Evolutionary conservation across 768 basidiomycete genomes (phyloP).

Genomic region (Boletellus ananas): DNA sequence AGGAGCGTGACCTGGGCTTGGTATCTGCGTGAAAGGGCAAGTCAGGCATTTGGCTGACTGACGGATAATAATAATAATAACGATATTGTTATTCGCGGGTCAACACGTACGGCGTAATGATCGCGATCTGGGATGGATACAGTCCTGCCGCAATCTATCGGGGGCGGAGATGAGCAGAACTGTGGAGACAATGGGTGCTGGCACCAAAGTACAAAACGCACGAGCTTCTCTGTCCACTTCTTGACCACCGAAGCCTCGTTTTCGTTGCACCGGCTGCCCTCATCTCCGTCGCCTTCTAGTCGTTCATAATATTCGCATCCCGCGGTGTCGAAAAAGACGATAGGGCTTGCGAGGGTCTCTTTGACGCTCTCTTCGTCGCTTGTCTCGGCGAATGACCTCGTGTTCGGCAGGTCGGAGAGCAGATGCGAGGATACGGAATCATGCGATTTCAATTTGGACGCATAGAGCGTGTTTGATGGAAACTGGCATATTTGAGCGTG

Average conservation of each 20-base stretch:
- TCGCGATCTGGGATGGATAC: constrained; percentile 67
- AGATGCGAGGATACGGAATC: constrained; percentile 67
- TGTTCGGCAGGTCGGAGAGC: constrained; percentile 63
- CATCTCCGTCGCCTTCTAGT: constrained; percentile 71
- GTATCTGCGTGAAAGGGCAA: constrained; percentile 43
- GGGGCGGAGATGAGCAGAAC: constrained; percentile 2
- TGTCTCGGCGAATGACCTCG: constrained; percentile 31
- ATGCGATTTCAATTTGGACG: constrained; percentile 65
- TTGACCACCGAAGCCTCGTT: constrained; percentile 89
- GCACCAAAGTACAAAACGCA: constrained; percentile 30
- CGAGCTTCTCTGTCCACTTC: constrained; percentile 78
- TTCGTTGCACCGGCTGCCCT: constrained; percentile 90
- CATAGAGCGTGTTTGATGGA: constrained; percentile 80
- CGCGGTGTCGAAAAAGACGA: constrained; percentile 92
- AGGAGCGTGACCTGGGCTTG: constrained; percentile 92
- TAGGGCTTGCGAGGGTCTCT: constrained; percentile 70
- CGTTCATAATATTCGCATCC: constrained; percentile 94
- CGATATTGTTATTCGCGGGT: not conserved
- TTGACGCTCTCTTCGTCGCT: constrained; percentile 61
- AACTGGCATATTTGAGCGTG: constrained; percentile 81
- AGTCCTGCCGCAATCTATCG: constrained; percentile 58
- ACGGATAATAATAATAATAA: not conserved
- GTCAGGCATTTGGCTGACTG: not conserved
- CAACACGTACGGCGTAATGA: constrained; percentile 73
- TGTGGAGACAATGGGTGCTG: not conserved